Percentiles rank a stretch among this genome's conserved stretches.
Conservation (phyloP, 768 basidiomycete genomes). For the Holtermanniella nyarrowii region DNA sequence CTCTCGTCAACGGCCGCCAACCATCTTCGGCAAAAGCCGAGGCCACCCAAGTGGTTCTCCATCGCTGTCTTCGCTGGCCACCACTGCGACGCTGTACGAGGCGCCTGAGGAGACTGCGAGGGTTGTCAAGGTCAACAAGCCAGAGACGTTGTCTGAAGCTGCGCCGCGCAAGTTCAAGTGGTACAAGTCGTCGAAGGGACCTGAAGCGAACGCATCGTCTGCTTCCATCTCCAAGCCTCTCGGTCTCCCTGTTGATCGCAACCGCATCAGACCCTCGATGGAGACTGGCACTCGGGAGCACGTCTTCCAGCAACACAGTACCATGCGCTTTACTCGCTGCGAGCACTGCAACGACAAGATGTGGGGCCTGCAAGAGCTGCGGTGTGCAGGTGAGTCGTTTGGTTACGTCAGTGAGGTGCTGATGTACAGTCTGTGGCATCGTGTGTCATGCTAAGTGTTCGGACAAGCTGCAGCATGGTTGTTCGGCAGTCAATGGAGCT, state of each 20-base stretch:
- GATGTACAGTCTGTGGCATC: constrained; percentile 59
- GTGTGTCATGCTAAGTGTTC: constrained; percentile 82
- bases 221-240: constrained; percentile 38
- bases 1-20: constrained; percentile 19
- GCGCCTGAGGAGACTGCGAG: constrained; percentile 41
- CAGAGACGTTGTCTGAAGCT: constrained; percentile 26
- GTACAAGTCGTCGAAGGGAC: constrained; percentile 42
- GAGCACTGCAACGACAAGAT: constrained; percentile 96
- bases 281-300: constrained; percentile 51
- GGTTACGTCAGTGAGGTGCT: background rate
- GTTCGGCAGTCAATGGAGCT: constrained; percentile 41
- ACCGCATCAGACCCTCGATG: constrained; percentile 23
- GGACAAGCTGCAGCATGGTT: constrained; percentile 56
- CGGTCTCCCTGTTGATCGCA: constrained; percentile 14
- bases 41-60: constrained; percentile 35
- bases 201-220: constrained; percentile 25
- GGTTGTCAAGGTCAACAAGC: constrained; percentile 37
- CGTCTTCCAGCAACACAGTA: constrained; percentile 76
- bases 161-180: constrained; percentile 44
- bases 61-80: constrained; percentile 29
- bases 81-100: constrained; percentile 35
- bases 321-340: constrained; percentile 79
- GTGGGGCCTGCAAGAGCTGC: constrained; percentile 87
- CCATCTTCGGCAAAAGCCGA: constrained; percentile 14
- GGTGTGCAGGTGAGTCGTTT: constrained; percentile 64